Percentiles rank a stretch among this genome's conserved stretches.
These are phyloP conservation scores for Tulasnella sp. DNA, from an alignment of 768 basidiomycete genomes.

Conservation along the genomic window DNA sequence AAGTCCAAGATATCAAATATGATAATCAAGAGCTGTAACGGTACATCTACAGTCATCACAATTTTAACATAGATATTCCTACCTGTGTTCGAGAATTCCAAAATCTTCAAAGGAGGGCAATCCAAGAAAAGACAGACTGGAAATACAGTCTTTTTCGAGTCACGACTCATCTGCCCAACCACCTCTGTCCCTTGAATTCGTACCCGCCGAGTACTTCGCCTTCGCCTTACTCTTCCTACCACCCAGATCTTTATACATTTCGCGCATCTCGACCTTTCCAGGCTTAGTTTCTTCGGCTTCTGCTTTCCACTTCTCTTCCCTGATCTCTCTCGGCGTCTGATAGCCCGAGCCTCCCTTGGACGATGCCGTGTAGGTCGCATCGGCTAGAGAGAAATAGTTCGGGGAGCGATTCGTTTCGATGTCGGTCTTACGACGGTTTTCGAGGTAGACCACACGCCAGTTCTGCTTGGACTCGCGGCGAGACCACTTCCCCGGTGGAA, in stretches of 20 bases:
- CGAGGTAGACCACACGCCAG: conserved; percentile 37
- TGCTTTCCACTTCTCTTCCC: conserved; percentile 63
- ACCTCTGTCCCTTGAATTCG: conserved; percentile 59
- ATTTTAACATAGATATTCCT: too few species aligned
- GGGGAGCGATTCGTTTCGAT: conserved; percentile 27
- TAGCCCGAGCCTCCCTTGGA: conserved; percentile 45
- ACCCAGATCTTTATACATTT: conserved; percentile 82
- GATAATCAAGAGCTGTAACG: too few species aligned
- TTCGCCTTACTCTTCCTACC: conserved; percentile 73
- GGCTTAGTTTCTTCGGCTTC: conserved; percentile 45
- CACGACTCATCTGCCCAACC: conserved; percentile 45
- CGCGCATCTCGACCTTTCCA: conserved; percentile 76
- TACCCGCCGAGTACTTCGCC: conserved; percentile 49
- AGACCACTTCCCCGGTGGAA: conserved; percentile 82
- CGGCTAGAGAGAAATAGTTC: background rate
- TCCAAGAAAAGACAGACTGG: too few species aligned
- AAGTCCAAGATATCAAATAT: too few species aligned
- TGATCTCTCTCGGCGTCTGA: conserved; percentile 67
- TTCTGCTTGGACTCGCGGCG: conserved; percentile 89
- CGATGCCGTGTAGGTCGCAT: conserved; percentile 24
- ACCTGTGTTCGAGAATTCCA: too few species aligned
- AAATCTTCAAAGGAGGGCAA: too few species aligned
- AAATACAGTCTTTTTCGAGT: too few species aligned
- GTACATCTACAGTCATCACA: too few species aligned
- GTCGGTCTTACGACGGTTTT: conserved; percentile 5